Evolutionary conservation across 2,329 filamentous ascomycete genomes (phyloP).

Genomic region (Conoideocrella luteorostrata): DNA sequence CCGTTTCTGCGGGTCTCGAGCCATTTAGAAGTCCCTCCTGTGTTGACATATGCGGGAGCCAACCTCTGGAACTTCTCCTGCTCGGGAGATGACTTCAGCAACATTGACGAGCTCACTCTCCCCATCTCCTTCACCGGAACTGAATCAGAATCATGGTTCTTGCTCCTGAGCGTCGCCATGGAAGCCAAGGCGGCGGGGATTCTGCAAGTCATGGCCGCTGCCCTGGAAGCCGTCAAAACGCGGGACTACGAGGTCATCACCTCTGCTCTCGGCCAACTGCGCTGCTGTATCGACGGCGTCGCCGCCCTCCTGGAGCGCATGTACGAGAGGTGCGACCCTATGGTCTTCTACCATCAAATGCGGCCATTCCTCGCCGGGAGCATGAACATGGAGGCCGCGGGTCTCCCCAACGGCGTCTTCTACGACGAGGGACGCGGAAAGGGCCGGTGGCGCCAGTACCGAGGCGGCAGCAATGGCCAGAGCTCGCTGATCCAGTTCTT

Average conservation of each 20-base stretch:
- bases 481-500: constrained; percentile 91
- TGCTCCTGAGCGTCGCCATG: constrained; percentile 81
- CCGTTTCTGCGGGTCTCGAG: constrained; percentile 68
- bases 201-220: constrained; percentile 70
- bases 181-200: constrained; percentile 72
- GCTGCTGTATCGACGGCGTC: constrained; percentile 61
- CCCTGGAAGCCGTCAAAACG: constrained; percentile 61
- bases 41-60: constrained; percentile 82
- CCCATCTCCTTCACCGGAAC: constrained; percentile 84
- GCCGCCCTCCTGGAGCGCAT: constrained; percentile 67
- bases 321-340: constrained; percentile 83
- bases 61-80: constrained; percentile 87
- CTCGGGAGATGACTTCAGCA: constrained; percentile 44
- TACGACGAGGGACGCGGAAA: constrained; percentile 69
- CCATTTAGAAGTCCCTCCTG: constrained; percentile 74
- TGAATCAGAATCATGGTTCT: constrained; percentile 91
- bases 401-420: constrained; percentile 74
- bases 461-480: constrained; percentile 92
- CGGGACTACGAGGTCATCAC: constrained; percentile 56
- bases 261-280: constrained; percentile 57
- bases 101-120: constrained; percentile 62
- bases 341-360: constrained; percentile 84
- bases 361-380: constrained; percentile 84
- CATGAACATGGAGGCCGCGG: constrained; percentile 84
- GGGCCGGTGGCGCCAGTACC: constrained; percentile 65